Evolutionary conservation across 768 basidiomycete genomes (phyloP), one percentile per base, ranked within the genome.

Genomic region (Trametes punicea): DNA sequence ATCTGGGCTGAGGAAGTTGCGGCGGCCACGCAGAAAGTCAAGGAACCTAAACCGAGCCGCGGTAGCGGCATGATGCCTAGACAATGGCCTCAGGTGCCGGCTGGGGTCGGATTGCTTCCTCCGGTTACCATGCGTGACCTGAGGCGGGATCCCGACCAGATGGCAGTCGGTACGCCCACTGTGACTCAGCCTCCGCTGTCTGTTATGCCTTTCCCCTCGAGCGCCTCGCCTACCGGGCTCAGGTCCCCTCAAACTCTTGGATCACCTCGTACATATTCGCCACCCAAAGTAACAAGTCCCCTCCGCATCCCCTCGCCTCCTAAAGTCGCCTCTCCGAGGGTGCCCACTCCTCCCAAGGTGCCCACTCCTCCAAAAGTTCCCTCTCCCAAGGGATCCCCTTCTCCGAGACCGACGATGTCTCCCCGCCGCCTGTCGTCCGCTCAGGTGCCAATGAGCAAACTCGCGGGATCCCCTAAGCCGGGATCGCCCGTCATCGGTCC

Each of bases 151-250:
- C 59, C 61, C 0, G 64, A 65, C 45, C 64, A 62, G 48, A 63
- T 58, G 56, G 61, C 57, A 8, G 42, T 51, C 5, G 66, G 56
- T 5, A 65, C 62, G 4, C 66, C 66, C 6, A 45, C 47, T 10
- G 51, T 63, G 2, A 51, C 42, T n/a, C 62, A 61, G 33, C 55
- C 34, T 27, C 52, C 52, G 11, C 52, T 54, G 20, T 34, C 54
- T n/a, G 46, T 53, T 7, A 34, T 63, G 53, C 69, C 67, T 8
- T 68, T 70, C 61, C 66, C 71, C 8, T 62, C 66, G 3, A 40
- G 56, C 46, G 66, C 59, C 16, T 67, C 72, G 9, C 70, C 71
- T 1, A 66, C 69, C 10, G 71, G 70, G 21, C 46, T 45, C 50
- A 48, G 55, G 27, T 67, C 60, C 21, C 66, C 61, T 40, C 67